Evolutionary conservation across 2,329 filamentous ascomycete species (phyloP), one percentile per base, ranked within the genome.

Genomic region (Penicillium sumatraense): DNA sequence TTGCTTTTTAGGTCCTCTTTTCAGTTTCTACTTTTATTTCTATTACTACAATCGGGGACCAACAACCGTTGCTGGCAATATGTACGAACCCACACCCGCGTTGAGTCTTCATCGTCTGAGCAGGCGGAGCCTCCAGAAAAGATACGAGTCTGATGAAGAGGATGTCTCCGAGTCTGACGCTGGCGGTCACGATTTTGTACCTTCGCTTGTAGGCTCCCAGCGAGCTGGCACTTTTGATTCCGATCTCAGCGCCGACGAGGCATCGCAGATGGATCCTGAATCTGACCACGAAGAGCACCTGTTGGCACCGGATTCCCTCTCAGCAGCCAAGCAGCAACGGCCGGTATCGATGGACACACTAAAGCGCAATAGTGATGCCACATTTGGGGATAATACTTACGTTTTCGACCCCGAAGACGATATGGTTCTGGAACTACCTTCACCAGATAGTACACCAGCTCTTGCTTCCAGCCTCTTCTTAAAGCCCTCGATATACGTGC

Each of bases 141-240:
- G 66, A 24, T 75, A 75, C 56, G 72, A 75, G 44, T 75, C 72
- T 10, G 72, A 75, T 23, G 72, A 75, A 56, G 72, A 75, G 56
- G 72, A 70, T 41, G 63, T 71, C 6, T 75, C 72, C 11, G 72
- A 75, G 56, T 71, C 72, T 1, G 72, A 74, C 54, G 61, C 64
- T 16, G 67, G 70, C 24, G 63, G 65, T 9, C 66, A 70, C 8
- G 70, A 72, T 36, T 56, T 68, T 57, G 61, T 67, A 13, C 72
- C 70, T 24, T 73, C 72, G 18, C 68, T 68, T 1, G 58, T 71
- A 20, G 66, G 70, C 33, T 65, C 65, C 7, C 66, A 65, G 35
- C 61, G 58, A 54, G 60, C 62, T 5, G 66, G 49, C 13, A 59
- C 61, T 8, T 67, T 65, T 35, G 69, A 72, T 52, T 71, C 67